Evolutionary conservation across 768 basidiomycete genomes (phyloP).

Genomic region (Podaxis sp.): DNA sequence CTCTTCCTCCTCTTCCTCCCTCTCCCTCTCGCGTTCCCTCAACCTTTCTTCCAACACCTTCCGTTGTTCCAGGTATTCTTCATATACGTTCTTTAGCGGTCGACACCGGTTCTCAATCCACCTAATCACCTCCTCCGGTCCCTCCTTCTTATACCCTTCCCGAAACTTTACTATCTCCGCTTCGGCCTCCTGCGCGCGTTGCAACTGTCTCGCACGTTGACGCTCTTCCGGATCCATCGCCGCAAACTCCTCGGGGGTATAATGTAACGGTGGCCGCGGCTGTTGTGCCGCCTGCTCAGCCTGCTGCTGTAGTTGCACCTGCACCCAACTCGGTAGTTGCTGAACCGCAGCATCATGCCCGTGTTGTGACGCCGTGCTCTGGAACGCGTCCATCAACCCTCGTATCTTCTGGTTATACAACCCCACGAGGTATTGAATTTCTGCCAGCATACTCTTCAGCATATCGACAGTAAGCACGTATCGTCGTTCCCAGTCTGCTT

Average conservation of each 20-base stretch:
- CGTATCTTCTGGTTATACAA: constrained; percentile 14
- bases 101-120: constrained; percentile 15
- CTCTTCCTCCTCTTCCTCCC: constrained; percentile 15
- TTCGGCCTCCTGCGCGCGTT: constrained; percentile 14
- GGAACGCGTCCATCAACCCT: constrained; percentile 13
- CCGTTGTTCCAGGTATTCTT: constrained; percentile 15
- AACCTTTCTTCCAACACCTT: constrained; percentile 12
- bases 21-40: constrained; percentile 7
- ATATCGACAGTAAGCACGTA: constrained; percentile 15
- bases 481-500: constrained; percentile 16
- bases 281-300: constrained; percentile 3
- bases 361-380: constrained; percentile 8
- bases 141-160: constrained; percentile 12
- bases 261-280: constrained; percentile 4
- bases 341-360: constrained; percentile 15
- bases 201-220: constrained; percentile 7
- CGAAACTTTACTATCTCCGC: constrained; percentile 12
- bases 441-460: constrained; percentile 13
- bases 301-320: constrained; percentile 14
- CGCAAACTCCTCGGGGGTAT: constrained; percentile 10
- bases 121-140: constrained; percentile 13
- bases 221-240: constrained; percentile 8
- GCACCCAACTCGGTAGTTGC: constrained; percentile 15
- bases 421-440: constrained; percentile 15
- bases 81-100: constrained; percentile 13